Evolutionary conservation across 2,329 filamentous ascomycete genomes (phyloP).

Genomic region (Monilinia fructigena): DNA sequence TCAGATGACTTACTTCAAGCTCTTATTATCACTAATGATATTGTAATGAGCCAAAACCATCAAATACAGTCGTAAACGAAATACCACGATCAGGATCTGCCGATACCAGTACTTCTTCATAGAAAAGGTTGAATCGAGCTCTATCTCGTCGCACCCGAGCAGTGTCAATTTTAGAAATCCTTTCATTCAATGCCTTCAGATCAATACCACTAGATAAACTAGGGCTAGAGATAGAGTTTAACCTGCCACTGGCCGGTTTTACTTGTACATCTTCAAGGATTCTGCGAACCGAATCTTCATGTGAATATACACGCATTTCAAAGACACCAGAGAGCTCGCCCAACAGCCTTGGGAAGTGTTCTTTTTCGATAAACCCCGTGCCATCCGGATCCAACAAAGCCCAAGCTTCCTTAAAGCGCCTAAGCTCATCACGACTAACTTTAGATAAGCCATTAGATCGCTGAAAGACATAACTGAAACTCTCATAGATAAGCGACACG

Average conservation of each 20-base stretch:
- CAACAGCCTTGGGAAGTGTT: slow-evolving; percentile 82
- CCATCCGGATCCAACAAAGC: slow-evolving; percentile 90
- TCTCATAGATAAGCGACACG: slow-evolving; percentile 98
- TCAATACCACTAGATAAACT: slow-evolving; percentile 62
- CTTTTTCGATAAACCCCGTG: slow-evolving; percentile 85
- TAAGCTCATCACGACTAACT: slow-evolving; percentile 89
- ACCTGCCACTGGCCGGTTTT: slow-evolving; percentile 42
- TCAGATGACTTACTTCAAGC: slow-evolving; percentile 61
- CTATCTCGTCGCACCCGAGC: slow-evolving; percentile 71
- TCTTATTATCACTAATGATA: slow-evolving; percentile 97
- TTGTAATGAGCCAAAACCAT: slow-evolving; percentile 99
- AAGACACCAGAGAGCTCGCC: slow-evolving; percentile 94
- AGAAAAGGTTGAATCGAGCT: slow-evolving; percentile 87
- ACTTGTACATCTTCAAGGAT: slow-evolving; percentile 79
- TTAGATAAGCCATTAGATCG: slow-evolving; percentile 88
- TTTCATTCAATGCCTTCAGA: slow-evolving; percentile 69
- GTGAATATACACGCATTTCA: slow-evolving; percentile 93
- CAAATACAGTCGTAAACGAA: slow-evolving; percentile 86
- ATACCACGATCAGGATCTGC: slow-evolving; percentile 88
- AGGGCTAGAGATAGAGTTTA: slow-evolving; percentile 52
- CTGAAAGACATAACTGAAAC: slow-evolving; percentile 99
- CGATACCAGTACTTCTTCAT: slow-evolving; percentile 91
- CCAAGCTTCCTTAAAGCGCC: slow-evolving; percentile 98
- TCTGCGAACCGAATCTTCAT: slow-evolving; percentile 80
- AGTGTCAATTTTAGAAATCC: slow-evolving; percentile 72